Conservation (phyloP, 495 filamentous ascomycete genomes). For the Acidiella bohemica region DNA sequence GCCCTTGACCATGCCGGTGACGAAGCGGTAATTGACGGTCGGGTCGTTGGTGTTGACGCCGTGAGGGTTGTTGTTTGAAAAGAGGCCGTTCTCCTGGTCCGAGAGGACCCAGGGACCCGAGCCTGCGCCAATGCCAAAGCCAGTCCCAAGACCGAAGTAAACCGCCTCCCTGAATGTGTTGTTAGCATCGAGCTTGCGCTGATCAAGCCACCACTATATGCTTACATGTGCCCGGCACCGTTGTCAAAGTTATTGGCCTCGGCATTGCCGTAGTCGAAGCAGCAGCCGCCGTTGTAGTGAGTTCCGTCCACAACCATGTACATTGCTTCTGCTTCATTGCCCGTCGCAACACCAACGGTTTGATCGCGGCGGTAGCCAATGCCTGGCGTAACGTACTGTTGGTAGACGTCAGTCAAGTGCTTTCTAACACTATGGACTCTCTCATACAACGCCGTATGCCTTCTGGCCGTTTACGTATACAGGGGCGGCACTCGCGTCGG, state of each 20-base stretch:
- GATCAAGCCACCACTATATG: no score
- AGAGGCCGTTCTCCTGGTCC: constrained; percentile 46
- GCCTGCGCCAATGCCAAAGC: constrained; percentile 39
- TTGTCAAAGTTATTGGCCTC: constrained; percentile 41
- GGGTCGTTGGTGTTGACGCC: constrained; percentile 34
- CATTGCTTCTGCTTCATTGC: constrained; percentile 42
- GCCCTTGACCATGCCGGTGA: constrained; percentile 41
- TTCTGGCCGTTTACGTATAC: constrained; percentile 45
- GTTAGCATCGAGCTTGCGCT: no score
- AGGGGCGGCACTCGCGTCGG: constrained; percentile 42
- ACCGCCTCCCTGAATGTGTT: constrained; percentile 33
- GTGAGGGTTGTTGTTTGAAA: constrained; percentile 33
- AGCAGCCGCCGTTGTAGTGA: constrained; percentile 41
- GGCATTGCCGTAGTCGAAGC: constrained; percentile 51
- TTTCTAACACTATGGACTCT: no score
- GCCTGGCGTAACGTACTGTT: constrained; percentile 38
- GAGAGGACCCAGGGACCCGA: constrained; percentile 47
- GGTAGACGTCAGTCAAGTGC: no score
- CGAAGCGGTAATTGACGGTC: constrained; percentile 37
- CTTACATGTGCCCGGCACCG: constrained; percentile 40
- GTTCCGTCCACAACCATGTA: constrained; percentile 48
- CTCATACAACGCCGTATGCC: constrained; percentile 47
- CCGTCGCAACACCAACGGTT: constrained; percentile 37
- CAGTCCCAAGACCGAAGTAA: constrained; percentile 39
- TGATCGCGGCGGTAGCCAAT: constrained; percentile 8